Evolutionary conservation across 2,329 filamentous ascomycete genomes (phyloP), one percentile per base, ranked within the genome.

Genomic region (Calonectria hawksworthii): DNA sequence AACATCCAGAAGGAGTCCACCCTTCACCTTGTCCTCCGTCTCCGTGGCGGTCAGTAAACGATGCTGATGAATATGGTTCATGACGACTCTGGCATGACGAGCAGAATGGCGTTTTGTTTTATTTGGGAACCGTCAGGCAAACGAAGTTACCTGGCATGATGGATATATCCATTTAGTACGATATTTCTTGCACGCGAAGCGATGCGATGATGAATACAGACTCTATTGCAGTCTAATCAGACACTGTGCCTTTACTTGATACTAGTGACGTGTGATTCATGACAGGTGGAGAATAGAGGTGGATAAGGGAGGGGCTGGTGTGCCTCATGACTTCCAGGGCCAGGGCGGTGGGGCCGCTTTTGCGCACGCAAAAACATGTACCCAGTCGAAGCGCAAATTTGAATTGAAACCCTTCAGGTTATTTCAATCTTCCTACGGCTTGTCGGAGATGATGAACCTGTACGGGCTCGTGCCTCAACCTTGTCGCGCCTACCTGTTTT

Each of bases 1-100:
- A 98, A 98, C 89, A 98, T 98, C 75, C 96, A 98, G 88, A 98
- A 98, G 90, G 95, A 98, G 86, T 94, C 91, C 0, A 98, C 95
- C 3, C 93, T 98, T 13, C 95, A 98, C 83, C 88, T 98, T 68
- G 95, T 97, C 74, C 94, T 98, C 67, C 94, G 95, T 87, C 94
- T 98, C n/a, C 95, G 95, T 87, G 95, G 95, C 88, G 95, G 95
- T 90, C 84, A 85, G 81, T 85, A 83, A 77, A 73, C 32, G 66
- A 69, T 50, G 56, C 54, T 69, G 61, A 47, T 56, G 74, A 74
- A 67, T 65, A 72, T 71, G 75, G 74, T 94, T 94, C 79, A 93
- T 94, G 80, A 94, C 93, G 89, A 94, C 92, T 3, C 83, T 94
- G 92, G 92, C 38, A 93, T 93, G 89, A 94, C 92, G 0, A 93